Base-by-base conservation (phyloP, 805 yeast genomes). In the Lipomyces yamanashiensis region DNA sequence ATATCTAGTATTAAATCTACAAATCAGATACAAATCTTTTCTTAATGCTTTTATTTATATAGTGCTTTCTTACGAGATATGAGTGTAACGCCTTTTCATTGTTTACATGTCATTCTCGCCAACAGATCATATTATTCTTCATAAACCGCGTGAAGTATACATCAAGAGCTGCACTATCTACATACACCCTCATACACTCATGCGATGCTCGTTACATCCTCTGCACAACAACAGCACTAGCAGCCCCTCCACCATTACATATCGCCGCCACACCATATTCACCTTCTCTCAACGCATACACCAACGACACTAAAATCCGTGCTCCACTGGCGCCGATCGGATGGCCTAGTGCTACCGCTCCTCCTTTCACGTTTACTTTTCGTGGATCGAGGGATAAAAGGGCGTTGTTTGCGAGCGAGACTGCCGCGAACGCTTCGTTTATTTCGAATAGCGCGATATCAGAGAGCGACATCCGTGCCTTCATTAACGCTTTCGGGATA, bases 171-270 rank as follows among this genome's bases (percentile, higher is more conserved):
- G 28, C 28, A 28, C 2, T 28, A 28, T 28, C 2, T 28, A 28
- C 28, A 28, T 28, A 3, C 28, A 28, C 5, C 28, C 28, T 28
- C 28, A 3, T 28, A 2, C 28, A 28, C 28, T 28, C 28, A 5
- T 28, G n/a, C n/a, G n/a, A n/a, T 28, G 49, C n/a, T n/a, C 37
- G n/a, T 40, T 48, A 64, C 49, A 62, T 34, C 44, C 54, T 43
- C 55, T 59, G 63, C n/a, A 65, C 53, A 21, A 92, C 87, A 71
- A 92, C 81, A n/a, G 97, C 85, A 50, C 96, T 89, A 52, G 98
- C 97, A 76, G 96, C 98, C 76, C 98, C 98, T 74, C 98, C 98
- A 81, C 98, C 98, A 76, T 92, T 92, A 83, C 98, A 93, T 73
- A 92, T 87, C 78, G 90, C 97, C 71, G 96, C 97, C 67, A 86